phyloP scores from a whole-genome alignment of 345 rosid species.

The Camelina neglecta region DNA sequence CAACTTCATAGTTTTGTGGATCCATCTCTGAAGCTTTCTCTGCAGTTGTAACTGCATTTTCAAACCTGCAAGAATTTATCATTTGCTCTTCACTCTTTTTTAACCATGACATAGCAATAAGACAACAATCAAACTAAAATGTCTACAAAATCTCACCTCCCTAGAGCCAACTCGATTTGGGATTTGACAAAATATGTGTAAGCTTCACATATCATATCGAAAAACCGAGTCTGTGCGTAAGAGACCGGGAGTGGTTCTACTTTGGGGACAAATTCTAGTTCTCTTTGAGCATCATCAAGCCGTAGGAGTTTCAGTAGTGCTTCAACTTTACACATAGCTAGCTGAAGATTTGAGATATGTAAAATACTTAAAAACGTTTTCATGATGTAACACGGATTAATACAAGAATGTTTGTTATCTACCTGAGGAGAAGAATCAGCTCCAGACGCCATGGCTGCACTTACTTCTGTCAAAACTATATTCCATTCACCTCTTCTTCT shows the following conservation, averaged over 20 bases:
- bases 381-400: constrained; percentile 49
- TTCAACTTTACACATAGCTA: constrained; percentile 95
- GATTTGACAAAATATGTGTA: constrained; percentile 72
- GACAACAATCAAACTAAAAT: constrained; percentile 17
- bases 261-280: constrained; percentile 54
- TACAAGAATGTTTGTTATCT: constrained; percentile 23
- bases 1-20: constrained; percentile 69
- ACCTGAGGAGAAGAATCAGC: constrained; percentile 93
- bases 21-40: constrained; percentile 82
- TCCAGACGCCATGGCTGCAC: constrained; percentile 79
- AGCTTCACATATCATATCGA: constrained; percentile 85
- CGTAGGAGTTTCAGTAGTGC: constrained; percentile 81
- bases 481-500: constrained; percentile 80
- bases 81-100: constrained; percentile 46
- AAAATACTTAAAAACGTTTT: not conserved
- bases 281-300: constrained; percentile 77
- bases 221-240: constrained; percentile 55
- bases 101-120: constrained; percentile 24
- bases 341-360: constrained; percentile 55
- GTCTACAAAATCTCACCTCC: constrained; percentile 69
- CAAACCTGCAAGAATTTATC: constrained; percentile 86
- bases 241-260: constrained; percentile 51
- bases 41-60: constrained; percentile 74
- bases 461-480: constrained; percentile 64
- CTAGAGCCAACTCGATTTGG: constrained; percentile 86